These are phyloP conservation scores for Domatiomyces globalis DNA, from an alignment of 2,329 filamentous ascomycete genomes.

Conservation along the genomic window DNA sequence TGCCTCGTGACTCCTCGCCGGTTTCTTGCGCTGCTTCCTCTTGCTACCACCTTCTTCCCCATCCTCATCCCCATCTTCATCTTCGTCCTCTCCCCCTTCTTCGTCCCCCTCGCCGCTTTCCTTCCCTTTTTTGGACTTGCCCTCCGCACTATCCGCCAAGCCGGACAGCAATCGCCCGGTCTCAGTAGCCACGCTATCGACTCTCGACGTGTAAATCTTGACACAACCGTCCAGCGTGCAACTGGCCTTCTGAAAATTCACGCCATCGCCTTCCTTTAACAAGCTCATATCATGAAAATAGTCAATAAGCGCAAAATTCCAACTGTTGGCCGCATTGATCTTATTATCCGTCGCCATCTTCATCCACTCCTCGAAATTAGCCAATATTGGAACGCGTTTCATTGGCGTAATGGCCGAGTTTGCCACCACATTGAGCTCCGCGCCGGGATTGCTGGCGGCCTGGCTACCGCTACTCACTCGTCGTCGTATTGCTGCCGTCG, in stretches of 20 bases:
- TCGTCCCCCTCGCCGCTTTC: slow-evolving; percentile 51
- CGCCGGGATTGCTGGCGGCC: neutral
- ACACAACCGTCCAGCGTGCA: slow-evolving; percentile 96
- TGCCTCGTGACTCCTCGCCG: slow-evolving; percentile 73
- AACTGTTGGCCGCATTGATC: slow-evolving; percentile 95
- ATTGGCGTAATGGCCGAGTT: slow-evolving; percentile 14
- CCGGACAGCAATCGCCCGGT: slow-evolving; percentile 91
- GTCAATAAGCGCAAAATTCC: slow-evolving; percentile 99
- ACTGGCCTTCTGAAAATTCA: slow-evolving; percentile 97
- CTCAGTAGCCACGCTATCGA: slow-evolving; percentile 95
- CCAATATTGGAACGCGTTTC: slow-evolving; percentile 54
- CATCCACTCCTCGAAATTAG: slow-evolving; percentile 99
- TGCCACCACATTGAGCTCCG: slow-evolving; percentile 10
- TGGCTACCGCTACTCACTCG: neutral
- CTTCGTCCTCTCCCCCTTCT: slow-evolving; percentile 49
- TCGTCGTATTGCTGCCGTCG: neutral
- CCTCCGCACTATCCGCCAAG: slow-evolving; percentile 61
- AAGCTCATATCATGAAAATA: slow-evolving; percentile 99
- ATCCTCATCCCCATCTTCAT: slow-evolving; percentile 41
- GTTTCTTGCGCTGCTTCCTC: slow-evolving; percentile 57
- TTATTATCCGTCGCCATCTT: slow-evolving; percentile 99
- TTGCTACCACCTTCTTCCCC: slow-evolving; percentile 35
- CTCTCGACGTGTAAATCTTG: slow-evolving; percentile 96
- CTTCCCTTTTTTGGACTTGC: slow-evolving; percentile 50
- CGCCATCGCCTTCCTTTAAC: slow-evolving; percentile 85